Percentiles rank a stretch among this genome's conserved stretches.
These are phyloP conservation scores for Cryphonectria radicalis DNA, from an alignment of 2,329 filamentous ascomycete species.

Conservation along the genomic window DNA sequence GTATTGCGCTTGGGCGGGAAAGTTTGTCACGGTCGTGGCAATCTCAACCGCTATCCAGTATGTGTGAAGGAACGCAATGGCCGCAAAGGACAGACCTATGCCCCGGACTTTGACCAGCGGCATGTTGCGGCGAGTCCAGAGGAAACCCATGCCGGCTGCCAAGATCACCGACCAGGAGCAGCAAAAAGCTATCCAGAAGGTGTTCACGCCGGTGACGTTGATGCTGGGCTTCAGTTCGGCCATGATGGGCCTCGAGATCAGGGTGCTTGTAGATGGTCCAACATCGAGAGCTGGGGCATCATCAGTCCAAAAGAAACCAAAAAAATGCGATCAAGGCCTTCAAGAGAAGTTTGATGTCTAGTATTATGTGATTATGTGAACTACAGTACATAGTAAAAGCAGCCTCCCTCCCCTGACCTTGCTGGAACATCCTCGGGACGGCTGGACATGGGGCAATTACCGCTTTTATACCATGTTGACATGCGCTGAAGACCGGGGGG, in stretches of 20 bases:
- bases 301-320: neutral
- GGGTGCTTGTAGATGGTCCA: conserved; percentile 1
- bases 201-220: conserved; percentile 12
- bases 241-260: conserved; percentile 11
- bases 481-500: neutral
- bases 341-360: neutral
- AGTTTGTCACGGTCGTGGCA: conserved; percentile 39
- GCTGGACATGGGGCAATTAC: neutral
- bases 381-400: neutral
- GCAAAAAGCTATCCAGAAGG: conserved; percentile 21
- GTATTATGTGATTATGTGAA: neutral
- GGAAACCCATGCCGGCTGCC: conserved; percentile 32
- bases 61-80: conserved; percentile 34
- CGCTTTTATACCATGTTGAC: neutral
- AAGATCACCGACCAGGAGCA: conserved; percentile 33
- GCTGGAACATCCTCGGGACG: neutral
- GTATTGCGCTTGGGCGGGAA: conserved; percentile 61
- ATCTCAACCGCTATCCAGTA: conserved; percentile 37
- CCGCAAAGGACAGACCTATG: conserved; percentile 35
- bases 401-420: neutral
- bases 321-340: neutral
- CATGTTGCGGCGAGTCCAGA: conserved; percentile 34
- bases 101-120: conserved; percentile 40
- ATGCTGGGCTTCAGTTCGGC: conserved; percentile 11
- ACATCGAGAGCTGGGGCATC: neutral